Evolutionary conservation across 441 rosid species (phyloP), one percentile per base, ranked within the genome.

Genomic region (Gossypium gossypioides): DNA sequence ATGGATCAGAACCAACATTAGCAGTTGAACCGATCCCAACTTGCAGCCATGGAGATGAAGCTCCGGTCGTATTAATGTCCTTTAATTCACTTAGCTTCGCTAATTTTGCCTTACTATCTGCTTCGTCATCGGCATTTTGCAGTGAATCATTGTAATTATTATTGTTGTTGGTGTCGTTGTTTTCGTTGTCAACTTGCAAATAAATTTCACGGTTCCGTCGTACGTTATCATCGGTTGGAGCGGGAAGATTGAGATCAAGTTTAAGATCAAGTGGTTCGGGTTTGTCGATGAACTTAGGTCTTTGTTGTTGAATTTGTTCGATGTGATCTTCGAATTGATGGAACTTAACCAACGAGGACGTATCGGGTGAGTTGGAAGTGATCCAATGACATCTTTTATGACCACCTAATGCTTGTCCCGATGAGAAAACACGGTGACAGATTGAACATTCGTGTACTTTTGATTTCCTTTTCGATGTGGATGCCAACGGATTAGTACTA

Each of bases 381-480:
- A 95, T 82, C 99, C 99, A 95, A 9, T 95, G 98, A 58, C 99
- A 95, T 73, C 99, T 84, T 80, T 95, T 95, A 75, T 95, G 99
- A 0, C 99, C 99, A 2, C 98, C 97, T 34, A 95, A 70, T 0
- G 99, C 98, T 78, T 95, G 99, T 25, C 98, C 98, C 0, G 98
- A 89, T 0, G 97, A 88, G 72, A 92, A 95, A 6, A 89, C 88
- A 2, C 97, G 90, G 64, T 87, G 93, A 57, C 99, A 95, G 42
- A 92, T 92, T 0, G 98, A 91, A 76, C 97, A 95, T 80, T 89
- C 93, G 71, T 95, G 99, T n/a, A 85, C 86, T 76, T 90, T 94
- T 21, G 96, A 80, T 80, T 89, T 90, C 73, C 88, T 79, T 77
- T 85, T 90, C 1, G 87, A 74, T 16, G 83, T 62, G 21, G 85